phyloP scores from a whole-genome alignment of 768 basidiomycete species.

The Pluteus cervinus region DNA sequence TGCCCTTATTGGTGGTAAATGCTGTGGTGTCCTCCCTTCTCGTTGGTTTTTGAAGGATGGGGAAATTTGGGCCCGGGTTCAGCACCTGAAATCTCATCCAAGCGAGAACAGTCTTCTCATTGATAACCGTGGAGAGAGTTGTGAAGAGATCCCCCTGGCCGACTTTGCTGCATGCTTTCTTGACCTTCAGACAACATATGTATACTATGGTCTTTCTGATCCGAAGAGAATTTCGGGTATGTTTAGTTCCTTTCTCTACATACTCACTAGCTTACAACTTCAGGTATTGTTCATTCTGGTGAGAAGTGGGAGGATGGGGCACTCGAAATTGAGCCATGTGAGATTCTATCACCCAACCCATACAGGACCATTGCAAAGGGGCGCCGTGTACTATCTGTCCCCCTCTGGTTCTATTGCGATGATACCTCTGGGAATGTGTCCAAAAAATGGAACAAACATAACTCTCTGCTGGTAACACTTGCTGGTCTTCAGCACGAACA shows the following conservation, averaged over 20 bases:
- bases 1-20: neutral
- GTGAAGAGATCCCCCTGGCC: neutral
- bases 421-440: conserved; percentile 39
- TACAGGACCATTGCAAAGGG: conserved; percentile 24
- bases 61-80: neutral
- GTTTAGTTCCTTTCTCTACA: neutral
- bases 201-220: neutral
- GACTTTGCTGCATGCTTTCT: neutral
- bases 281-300: neutral
- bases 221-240: conserved; percentile 8
- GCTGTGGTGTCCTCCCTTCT: neutral
- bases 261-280: neutral
- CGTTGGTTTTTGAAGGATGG: conserved; percentile 4
- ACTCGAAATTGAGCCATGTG: too few relatives aligned
- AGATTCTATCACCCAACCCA: conserved; percentile 13
- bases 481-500: conserved; percentile 28
- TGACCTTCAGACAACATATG: neutral
- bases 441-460: conserved; percentile 45
- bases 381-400: conserved; percentile 20
- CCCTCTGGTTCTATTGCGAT: conserved; percentile 37
- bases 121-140: neutral
- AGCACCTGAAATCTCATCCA: neutral
- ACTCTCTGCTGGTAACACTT: conserved; percentile 28
- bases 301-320: neutral
- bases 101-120: conserved; percentile 1